phyloP scores from a whole-genome alignment of 352 stramenopile species.

The Phytophthora constricta region DNA sequence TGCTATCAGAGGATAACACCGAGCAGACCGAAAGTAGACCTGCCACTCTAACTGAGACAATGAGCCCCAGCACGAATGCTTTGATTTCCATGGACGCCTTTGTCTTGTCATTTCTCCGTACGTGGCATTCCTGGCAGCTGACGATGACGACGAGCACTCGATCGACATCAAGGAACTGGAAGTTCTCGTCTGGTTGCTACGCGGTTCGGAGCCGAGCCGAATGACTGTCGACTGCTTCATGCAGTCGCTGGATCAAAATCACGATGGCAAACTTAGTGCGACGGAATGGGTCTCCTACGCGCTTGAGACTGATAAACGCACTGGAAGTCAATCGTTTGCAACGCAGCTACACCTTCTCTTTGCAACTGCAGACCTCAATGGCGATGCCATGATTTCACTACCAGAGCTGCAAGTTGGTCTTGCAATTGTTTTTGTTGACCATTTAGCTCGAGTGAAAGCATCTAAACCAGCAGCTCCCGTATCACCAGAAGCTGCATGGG shows the following conservation, averaged over 20 bases:
- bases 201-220: constrained; percentile 59
- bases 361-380: constrained; percentile 55
- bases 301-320: constrained; percentile 53
- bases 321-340: constrained; percentile 46
- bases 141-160: constrained; percentile 63
- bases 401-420: constrained; percentile 58
- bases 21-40: constrained; percentile 1
- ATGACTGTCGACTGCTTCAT: constrained; percentile 55
- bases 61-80: too few species aligned
- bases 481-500: constrained; percentile 29
- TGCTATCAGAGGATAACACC: not conserved
- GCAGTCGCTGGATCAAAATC: constrained; percentile 63
- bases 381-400: constrained; percentile 60
- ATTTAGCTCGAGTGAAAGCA: constrained; percentile 26
- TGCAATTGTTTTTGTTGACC: constrained; percentile 40
- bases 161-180: constrained; percentile 65
- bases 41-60: not conserved
- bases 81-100: constrained; percentile 66
- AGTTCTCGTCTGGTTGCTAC: constrained; percentile 72
- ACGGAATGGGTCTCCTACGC: constrained; percentile 79
- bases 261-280: constrained; percentile 56
- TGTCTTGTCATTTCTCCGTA: constrained; percentile 67
- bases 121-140: constrained; percentile 66
- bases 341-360: constrained; percentile 70
- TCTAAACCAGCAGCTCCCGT: constrained; percentile 10